Conservation (phyloP, 768 basidiomycete species). For the Pisolithus sp. region DNA sequence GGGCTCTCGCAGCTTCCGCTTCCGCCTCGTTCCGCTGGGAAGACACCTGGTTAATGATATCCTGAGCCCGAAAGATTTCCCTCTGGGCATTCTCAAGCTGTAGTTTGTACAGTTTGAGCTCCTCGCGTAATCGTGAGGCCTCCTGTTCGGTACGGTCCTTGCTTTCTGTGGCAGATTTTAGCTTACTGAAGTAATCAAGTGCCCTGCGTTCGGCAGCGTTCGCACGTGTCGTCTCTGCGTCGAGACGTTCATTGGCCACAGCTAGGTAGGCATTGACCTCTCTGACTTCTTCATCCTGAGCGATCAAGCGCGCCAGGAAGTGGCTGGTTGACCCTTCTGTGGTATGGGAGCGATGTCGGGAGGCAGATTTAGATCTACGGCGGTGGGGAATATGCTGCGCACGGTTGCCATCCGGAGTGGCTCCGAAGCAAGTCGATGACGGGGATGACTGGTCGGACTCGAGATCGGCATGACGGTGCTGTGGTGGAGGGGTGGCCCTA, state of each 20-base stretch:
- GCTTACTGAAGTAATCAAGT: slow-evolving; percentile 38
- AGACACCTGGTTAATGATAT: slow-evolving; percentile 37
- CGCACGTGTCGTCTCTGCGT: slow-evolving; percentile 37
- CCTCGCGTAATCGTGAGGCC: slow-evolving; percentile 31
- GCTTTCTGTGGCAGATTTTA: slow-evolving; percentile 35
- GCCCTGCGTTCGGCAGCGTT: slow-evolving; percentile 40
- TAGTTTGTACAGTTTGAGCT: slow-evolving; percentile 40
- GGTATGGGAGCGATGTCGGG: slow-evolving; percentile 22
- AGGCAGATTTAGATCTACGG: slow-evolving; percentile 17
- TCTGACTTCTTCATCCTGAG: slow-evolving; percentile 26
- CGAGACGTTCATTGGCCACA: slow-evolving; percentile 29
- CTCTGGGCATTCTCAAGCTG: slow-evolving; percentile 40
- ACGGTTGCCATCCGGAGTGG: background rate
- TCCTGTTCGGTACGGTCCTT: slow-evolving; percentile 36
- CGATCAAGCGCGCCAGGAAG: slow-evolving; percentile 24
- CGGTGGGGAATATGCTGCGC: background rate
- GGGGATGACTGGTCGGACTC: slow-evolving; percentile 25
- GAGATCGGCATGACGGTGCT: slow-evolving; percentile 23
- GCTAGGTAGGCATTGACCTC: slow-evolving; percentile 23
- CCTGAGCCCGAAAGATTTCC: slow-evolving; percentile 38
- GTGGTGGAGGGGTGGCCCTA: slow-evolving; percentile 21
- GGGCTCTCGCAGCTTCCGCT: slow-evolving; percentile 37
- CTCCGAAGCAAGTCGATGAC: slow-evolving; percentile 15
- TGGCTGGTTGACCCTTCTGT: slow-evolving; percentile 25
- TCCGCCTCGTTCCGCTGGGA: slow-evolving; percentile 40